A percentile compares a stretch with the other conserved stretches of the same genome.
phyloP scores from a whole-genome alignment of 2,329 filamentous ascomycete genomes.

The Colletotrichum noveboracense region DNA sequence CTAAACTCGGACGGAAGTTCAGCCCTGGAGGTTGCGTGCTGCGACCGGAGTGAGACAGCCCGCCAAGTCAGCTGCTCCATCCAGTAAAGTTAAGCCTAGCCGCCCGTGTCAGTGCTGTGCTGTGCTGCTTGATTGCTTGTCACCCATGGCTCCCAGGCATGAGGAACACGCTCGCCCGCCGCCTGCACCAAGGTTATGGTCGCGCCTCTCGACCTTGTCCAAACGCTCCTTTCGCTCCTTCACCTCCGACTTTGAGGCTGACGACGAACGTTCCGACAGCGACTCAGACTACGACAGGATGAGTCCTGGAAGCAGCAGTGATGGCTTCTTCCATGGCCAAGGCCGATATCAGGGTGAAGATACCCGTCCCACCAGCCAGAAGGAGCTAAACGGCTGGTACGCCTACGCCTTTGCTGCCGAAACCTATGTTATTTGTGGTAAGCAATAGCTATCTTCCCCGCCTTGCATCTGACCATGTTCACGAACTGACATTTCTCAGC shows the following conservation, averaged over 20 bases:
- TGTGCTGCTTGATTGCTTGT: background rate
- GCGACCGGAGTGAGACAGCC: slow-evolving; percentile 12
- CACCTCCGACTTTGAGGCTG: slow-evolving; percentile 70
- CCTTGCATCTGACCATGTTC: background rate
- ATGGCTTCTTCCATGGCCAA: slow-evolving; percentile 37
- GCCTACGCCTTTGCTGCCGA: slow-evolving; percentile 96
- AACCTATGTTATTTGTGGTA: slow-evolving; percentile 94
- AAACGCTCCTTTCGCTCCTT: slow-evolving; percentile 64
- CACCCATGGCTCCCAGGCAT: slow-evolving; percentile 23
- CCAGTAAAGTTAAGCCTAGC: slow-evolving; percentile 12
- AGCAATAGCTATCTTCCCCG: slow-evolving; percentile 32
- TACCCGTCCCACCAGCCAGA: slow-evolving; percentile 82
- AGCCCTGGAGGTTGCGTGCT: background rate
- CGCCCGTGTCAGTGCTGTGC: background rate
- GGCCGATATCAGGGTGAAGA: slow-evolving; percentile 81
- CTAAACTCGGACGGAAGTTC: background rate
- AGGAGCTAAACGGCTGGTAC: slow-evolving; percentile 94
- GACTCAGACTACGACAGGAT: slow-evolving; percentile 35
- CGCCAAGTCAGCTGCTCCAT: background rate
- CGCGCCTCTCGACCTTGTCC: slow-evolving; percentile 54
- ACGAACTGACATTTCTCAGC: slow-evolving; percentile 23
- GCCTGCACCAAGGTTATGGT: slow-evolving; percentile 51
- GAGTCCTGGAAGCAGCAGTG: slow-evolving; percentile 40
- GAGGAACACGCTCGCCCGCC: slow-evolving; percentile 36
- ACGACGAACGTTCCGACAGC: slow-evolving; percentile 68